A percentile compares a stretch with the other conserved stretches of the same genome.
Conservation (phyloP, 164 flowering plant species). For the Magnolia changhungtana region DNA sequence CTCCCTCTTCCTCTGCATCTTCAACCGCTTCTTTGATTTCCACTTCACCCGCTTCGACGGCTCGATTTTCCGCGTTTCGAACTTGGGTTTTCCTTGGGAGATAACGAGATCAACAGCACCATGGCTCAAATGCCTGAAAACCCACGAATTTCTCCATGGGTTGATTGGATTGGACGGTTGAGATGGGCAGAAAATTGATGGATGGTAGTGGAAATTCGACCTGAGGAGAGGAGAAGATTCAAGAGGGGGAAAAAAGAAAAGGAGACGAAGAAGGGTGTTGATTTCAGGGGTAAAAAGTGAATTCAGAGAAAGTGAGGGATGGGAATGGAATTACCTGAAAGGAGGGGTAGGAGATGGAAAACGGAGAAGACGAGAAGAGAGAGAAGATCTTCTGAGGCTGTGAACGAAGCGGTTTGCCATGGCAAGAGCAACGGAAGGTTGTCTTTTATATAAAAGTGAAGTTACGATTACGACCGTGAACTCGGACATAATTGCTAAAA, state of each 20-base stretch:
- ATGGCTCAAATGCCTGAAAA: conserved; percentile 27
- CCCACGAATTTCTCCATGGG: conserved; percentile 29
- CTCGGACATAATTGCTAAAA: neutral
- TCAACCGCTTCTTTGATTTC: conserved; percentile 69
- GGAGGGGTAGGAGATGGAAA: conserved; percentile 12
- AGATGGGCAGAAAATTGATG: conserved; percentile 4
- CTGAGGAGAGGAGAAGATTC: conserved; percentile 13
- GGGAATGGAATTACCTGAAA: conserved; percentile 27
- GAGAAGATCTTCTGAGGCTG: conserved; percentile 21
- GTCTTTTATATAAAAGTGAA: neutral
- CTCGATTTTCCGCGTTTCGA: conserved; percentile 61
- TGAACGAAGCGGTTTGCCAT: conserved; percentile 39
- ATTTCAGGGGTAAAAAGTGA: neutral
- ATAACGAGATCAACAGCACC: conserved; percentile 56
- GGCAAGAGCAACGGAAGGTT: neutral
- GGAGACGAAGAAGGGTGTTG: neutral
- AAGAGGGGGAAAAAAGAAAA: neutral
- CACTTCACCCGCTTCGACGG: conserved; percentile 78
- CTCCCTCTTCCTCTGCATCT: conserved; percentile 66
- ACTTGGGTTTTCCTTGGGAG: conserved; percentile 68
- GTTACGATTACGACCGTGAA: neutral
- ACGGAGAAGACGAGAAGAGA: conserved; percentile 22
- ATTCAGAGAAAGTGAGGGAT: neutral
- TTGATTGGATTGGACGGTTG: conserved; percentile 1
- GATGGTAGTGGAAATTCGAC: conserved; percentile 11